Percentiles rank a stretch among this genome's conserved stretches.
Evolutionary conservation across 108 stramenopile genomes (phyloP).

Genomic region (Ochromonas danica): DNA sequence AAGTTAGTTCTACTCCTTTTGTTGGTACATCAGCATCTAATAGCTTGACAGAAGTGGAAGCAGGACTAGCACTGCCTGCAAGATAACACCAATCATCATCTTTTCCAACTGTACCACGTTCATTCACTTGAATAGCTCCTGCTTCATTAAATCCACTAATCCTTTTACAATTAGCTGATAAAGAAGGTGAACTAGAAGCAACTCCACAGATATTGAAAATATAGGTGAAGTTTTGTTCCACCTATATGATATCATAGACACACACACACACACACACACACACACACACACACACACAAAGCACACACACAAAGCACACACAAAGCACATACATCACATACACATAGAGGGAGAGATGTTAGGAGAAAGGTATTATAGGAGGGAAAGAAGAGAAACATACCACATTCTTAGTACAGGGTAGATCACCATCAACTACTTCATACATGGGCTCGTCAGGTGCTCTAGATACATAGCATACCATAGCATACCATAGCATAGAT

Average conservation of each 20-base stretch:
- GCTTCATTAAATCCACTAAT: constrained; percentile 4
- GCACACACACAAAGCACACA: too few relatives aligned
- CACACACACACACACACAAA: too few relatives aligned
- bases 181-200: neutral
- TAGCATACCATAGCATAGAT: too few relatives aligned
- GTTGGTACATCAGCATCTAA: constrained; percentile 3
- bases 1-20: constrained; percentile 21
- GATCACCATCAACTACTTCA: constrained; percentile 12
- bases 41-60: neutral
- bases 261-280: too few relatives aligned
- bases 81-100: constrained; percentile 31
- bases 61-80: neutral
- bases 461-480: too few relatives aligned
- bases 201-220: constrained; percentile 35
- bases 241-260: too few relatives aligned
- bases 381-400: neutral
- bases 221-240: constrained; percentile 36
- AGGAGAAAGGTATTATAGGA: neutral
- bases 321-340: too few relatives aligned
- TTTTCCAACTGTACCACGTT: neutral
- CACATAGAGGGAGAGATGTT: neutral
- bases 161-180: neutral
- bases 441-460: neutral
- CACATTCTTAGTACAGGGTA: constrained; percentile 23
- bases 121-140: constrained; percentile 25